Evolutionary conservation across 495 filamentous ascomycete genomes (phyloP).

Genomic region (Pyrenula massariospora): DNA sequence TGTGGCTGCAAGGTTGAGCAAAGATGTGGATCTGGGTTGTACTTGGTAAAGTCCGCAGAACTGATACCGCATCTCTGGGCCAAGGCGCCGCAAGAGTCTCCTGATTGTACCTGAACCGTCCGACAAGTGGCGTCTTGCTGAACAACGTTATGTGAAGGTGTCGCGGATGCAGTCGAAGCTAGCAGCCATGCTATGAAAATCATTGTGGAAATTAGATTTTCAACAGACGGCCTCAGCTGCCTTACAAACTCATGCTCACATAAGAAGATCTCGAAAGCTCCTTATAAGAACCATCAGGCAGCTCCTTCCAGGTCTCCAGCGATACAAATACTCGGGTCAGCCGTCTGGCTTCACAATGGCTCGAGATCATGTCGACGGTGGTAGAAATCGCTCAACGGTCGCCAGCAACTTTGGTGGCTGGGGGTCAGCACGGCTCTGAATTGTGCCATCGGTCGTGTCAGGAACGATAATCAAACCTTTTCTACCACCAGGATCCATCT

Average conservation of each 20-base stretch:
- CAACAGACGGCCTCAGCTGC: background rate
- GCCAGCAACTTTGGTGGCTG: background rate
- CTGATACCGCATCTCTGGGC: slow-evolving; percentile 28
- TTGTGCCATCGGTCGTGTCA: background rate
- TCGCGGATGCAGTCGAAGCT: background rate
- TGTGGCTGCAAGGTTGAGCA: slow-evolving; percentile 21
- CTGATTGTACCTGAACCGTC: slow-evolving; percentile 13
- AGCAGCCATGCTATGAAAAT: background rate
- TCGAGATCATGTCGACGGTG: background rate
- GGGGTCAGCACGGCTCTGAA: background rate
- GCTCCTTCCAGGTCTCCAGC: background rate
- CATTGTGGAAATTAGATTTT: background rate
- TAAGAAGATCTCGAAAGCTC: background rate
- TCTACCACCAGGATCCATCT: background rate
- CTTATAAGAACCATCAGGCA: background rate
- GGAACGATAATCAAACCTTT: background rate
- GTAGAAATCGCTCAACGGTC: background rate
- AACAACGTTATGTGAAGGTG: background rate
- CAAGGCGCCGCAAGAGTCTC: slow-evolving; percentile 27
- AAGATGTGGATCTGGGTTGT: slow-evolving; percentile 20
- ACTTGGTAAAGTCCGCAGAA: slow-evolving; percentile 21
- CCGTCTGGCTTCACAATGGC: background rate
- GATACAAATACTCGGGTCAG: background rate
- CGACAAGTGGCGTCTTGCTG: slow-evolving; percentile 5
- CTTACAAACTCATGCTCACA: background rate